Evolutionary conservation across 805 yeast species (phyloP).

Genomic region (Lipomyces yamanashiensis): DNA sequence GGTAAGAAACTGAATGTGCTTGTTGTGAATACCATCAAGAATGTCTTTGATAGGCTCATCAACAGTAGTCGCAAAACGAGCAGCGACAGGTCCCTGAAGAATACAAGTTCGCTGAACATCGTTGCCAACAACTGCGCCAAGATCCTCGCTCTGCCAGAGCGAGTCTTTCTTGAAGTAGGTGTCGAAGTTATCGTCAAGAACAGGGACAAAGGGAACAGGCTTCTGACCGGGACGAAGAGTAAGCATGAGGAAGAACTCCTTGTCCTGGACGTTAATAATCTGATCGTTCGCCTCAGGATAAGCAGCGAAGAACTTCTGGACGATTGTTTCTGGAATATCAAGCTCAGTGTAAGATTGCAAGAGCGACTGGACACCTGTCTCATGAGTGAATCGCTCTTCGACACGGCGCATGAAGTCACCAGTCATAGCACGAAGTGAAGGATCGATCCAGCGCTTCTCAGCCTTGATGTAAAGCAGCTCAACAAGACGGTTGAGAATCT

Average conservation of each 20-base stretch:
- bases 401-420: constrained; percentile 90
- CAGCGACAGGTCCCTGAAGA: constrained; percentile 98
- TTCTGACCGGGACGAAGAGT: constrained; percentile 86
- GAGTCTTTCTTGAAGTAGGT: constrained; percentile 98
- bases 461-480: constrained; percentile 85
- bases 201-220: constrained; percentile 98
- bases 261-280: constrained; percentile 91
- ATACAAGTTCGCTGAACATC: constrained; percentile 99
- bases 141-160: constrained; percentile 97
- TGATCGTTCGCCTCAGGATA: constrained; percentile 80
- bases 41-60: constrained; percentile 93
- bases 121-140: constrained; percentile 92
- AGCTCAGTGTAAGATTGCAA: constrained; percentile 75
- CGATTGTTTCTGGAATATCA: constrained; percentile 64
- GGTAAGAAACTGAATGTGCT: constrained; percentile 71
- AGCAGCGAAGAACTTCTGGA: constrained; percentile 63
- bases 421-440: constrained; percentile 79
- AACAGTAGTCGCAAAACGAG: constrained; percentile 81
- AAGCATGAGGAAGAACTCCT: constrained; percentile 84
- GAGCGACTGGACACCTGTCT: constrained; percentile 56
- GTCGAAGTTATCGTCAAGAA: constrained; percentile 91
- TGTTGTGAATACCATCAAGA: constrained; percentile 85
- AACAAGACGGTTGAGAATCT: constrained; percentile 83
- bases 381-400: constrained; percentile 88
- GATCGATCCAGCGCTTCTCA: constrained; percentile 85